A percentile compares a stretch with the other conserved stretches of the same genome.
Evolutionary conservation across 805 yeast genomes (phyloP).

Genomic region (Candida sithepensis): DNA sequence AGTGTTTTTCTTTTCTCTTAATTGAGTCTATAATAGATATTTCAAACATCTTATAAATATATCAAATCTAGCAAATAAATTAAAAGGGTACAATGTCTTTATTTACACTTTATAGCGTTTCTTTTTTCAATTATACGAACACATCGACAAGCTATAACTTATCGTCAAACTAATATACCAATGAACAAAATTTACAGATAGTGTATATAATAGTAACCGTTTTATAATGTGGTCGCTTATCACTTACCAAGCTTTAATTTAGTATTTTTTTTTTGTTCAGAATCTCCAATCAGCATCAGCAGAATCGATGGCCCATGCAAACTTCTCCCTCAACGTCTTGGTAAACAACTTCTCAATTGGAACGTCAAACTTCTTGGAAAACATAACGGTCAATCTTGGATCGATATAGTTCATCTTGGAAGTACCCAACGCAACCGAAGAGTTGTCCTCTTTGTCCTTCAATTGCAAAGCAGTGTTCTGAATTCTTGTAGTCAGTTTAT

Average conservation of each 20-base stretch:
- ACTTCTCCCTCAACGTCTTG: constrained; percentile 87
- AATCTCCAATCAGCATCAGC: constrained; percentile 87
- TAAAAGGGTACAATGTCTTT: too few species aligned
- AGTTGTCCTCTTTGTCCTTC: constrained; percentile 91
- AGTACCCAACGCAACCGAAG: constrained; percentile 89
- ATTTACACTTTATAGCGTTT: too few species aligned
- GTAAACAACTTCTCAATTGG: constrained; percentile 92
- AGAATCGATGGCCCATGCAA: constrained; percentile 93
- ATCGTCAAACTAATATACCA: too few species aligned
- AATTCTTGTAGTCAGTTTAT: constrained; percentile 68
- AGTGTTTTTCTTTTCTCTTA: constrained; percentile 2
- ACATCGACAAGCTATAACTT: too few species aligned
- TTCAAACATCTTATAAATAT: neutral
- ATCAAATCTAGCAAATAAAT: too few species aligned
- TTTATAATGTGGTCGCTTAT: too few species aligned
- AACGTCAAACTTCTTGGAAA: constrained; percentile 78
- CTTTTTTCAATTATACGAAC: too few species aligned
- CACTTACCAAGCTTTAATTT: too few species aligned
- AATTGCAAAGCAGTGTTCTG: constrained; percentile 65
- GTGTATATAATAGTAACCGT: too few species aligned
- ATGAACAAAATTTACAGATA: too few species aligned
- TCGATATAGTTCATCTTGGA: constrained; percentile 94
- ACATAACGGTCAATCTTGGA: constrained; percentile 86
- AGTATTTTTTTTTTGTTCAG: constrained; percentile 26
- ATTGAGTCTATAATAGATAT: neutral